phyloP scores from a whole-genome alignment of 1,139 yeast genomes.

The Hanseniaspora uvarum region DNA sequence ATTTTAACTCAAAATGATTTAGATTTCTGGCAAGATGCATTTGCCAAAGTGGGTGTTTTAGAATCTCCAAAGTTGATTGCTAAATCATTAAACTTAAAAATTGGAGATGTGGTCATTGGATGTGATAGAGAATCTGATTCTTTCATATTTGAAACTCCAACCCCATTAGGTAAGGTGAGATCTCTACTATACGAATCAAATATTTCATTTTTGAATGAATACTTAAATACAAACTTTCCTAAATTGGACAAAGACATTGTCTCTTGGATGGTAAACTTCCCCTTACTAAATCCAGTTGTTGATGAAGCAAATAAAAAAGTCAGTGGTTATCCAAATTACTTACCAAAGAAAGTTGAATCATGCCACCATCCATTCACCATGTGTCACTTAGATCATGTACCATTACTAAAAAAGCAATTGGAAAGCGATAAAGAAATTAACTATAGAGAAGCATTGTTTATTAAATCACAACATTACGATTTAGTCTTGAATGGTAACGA shows the following conservation, averaged over 20 bases:
- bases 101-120: constrained; percentile 69
- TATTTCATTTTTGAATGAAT: constrained; percentile 23
- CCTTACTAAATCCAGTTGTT: constrained; percentile 72
- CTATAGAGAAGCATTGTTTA: constrained; percentile 30
- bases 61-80: constrained; percentile 33
- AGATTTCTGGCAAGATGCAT: constrained; percentile 37
- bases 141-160: constrained; percentile 70
- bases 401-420: constrained; percentile 1
- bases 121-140: constrained; percentile 55
- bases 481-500: constrained; percentile 90
- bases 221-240: constrained; percentile 13
- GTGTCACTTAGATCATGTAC: constrained; percentile 39
- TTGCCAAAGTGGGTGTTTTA: constrained; percentile 31
- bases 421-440: background rate
- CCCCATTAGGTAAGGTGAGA: constrained; percentile 81
- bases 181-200: constrained; percentile 55
- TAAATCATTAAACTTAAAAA: constrained; percentile 35
- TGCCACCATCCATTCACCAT: constrained; percentile 97
- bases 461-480: constrained; percentile 86
- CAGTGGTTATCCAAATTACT: constrained; percentile 50
- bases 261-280: constrained; percentile 83
- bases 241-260: constrained; percentile 41
- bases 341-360: constrained; percentile 41
- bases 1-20: constrained; percentile 36
- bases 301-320: constrained; percentile 15